Evolutionary conservation across 2,329 filamentous ascomycete genomes (phyloP).

Genomic region (Thermoascus crustaceus): DNA sequence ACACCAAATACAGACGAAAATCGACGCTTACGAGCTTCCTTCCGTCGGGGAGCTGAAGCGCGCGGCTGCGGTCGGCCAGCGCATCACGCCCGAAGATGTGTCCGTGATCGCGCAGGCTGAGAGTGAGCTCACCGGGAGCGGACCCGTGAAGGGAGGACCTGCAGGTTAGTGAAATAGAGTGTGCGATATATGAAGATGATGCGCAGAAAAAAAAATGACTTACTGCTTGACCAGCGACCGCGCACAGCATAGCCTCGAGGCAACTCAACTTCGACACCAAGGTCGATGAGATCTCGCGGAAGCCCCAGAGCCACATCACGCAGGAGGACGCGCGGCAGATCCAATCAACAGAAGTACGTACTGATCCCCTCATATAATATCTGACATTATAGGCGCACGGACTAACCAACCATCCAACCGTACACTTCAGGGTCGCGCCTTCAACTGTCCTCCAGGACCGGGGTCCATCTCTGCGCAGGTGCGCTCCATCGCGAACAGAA

Average conservation of each 20-base stretch:
- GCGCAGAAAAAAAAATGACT: too few relatives aligned
- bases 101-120: conserved; percentile 25
- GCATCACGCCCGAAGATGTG: conserved; percentile 25
- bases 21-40: conserved; percentile 15
- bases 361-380: neutral
- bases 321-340: conserved; percentile 24
- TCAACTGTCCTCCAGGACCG: conserved; percentile 22
- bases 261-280: conserved; percentile 29
- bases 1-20: too few relatives aligned
- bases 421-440: conserved; percentile 22
- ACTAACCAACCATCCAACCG: neutral
- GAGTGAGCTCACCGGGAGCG: conserved; percentile 22
- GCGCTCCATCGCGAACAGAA: conserved; percentile 25
- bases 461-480: conserved; percentile 26
- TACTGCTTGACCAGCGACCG: conserved; percentile 21
- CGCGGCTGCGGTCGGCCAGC: conserved; percentile 23
- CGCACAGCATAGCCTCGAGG: conserved; percentile 24
- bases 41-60: conserved; percentile 24
- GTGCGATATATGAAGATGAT: too few relatives aligned
- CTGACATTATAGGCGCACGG: too few relatives aligned
- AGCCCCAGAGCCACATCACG: conserved; percentile 26
- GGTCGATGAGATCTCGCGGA: conserved; percentile 22
- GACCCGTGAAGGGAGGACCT: conserved; percentile 24
- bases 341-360: conserved; percentile 22
- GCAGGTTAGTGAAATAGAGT: conserved; percentile 24